These are phyloP conservation scores for Talaromyces stipitatus DNA, from an alignment of 495 filamentous ascomycete species.

Conservation along the genomic window DNA sequence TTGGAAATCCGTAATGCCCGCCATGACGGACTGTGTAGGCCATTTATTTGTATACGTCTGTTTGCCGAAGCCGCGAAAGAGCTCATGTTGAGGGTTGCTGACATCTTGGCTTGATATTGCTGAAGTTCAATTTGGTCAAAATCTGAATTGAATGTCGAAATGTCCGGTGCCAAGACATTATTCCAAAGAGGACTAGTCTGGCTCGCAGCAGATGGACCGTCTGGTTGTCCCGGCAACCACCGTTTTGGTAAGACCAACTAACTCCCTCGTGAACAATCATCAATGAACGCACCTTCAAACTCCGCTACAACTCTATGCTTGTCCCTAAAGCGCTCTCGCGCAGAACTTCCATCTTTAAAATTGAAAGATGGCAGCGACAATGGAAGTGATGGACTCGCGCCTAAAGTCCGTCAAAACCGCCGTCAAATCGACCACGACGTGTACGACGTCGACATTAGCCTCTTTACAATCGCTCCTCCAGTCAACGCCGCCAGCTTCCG, in stretches of 20 bases:
- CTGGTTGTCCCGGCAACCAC: slow-evolving; percentile 6
- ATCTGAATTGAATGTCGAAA: background rate
- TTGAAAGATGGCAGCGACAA: slow-evolving; percentile 30
- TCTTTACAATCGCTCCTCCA: slow-evolving; percentile 40
- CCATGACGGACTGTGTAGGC: background rate
- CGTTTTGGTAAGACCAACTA: slow-evolving; percentile 1
- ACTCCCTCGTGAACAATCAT: background rate
- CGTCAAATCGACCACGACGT: slow-evolving; percentile 41
- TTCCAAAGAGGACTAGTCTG: background rate
- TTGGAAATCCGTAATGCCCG: background rate
- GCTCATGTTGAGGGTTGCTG: background rate
- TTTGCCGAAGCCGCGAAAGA: background rate
- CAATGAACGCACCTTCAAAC: background rate
- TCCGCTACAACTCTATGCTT: background rate
- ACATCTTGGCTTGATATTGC: background rate
- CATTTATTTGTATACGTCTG: background rate
- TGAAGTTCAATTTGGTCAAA: background rate
- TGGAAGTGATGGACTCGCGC: slow-evolving; percentile 23
- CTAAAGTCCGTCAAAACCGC: slow-evolving; percentile 41
- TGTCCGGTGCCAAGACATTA: background rate
- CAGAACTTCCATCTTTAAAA: background rate
- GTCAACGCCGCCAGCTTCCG: slow-evolving; percentile 16
- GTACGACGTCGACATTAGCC: slow-evolving; percentile 37
- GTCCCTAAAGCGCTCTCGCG: background rate
- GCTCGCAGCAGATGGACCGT: background rate